These are phyloP conservation scores for Fusarium sp. DNA, from an alignment of 2,329 filamentous ascomycete species.

Conservation along the genomic window DNA sequence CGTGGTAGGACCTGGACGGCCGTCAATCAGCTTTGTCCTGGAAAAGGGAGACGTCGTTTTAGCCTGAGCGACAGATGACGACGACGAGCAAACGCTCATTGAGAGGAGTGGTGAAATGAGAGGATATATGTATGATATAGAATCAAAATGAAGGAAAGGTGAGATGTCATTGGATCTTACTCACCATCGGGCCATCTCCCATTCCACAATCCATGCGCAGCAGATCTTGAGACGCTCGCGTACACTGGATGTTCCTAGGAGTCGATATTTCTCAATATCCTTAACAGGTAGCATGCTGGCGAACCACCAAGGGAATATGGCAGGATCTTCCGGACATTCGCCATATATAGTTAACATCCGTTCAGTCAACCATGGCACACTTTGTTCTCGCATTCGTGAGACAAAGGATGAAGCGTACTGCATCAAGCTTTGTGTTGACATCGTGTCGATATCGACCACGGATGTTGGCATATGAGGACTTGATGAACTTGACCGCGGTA, in stretches of 20 bases:
- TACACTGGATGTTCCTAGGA: constrained; percentile 80
- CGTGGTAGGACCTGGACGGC: constrained; percentile 46
- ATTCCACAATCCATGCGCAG: constrained; percentile 79
- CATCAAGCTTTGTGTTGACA: constrained; percentile 79
- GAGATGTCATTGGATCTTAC: constrained; percentile 46
- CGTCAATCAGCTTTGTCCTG: constrained; percentile 46
- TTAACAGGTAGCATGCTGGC: constrained; percentile 82
- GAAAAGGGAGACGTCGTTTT: constrained; percentile 32
- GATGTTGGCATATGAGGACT: constrained; percentile 16
- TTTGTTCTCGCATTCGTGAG: constrained; percentile 72
- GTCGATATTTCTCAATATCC: constrained; percentile 81
- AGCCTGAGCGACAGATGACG: constrained; percentile 31
- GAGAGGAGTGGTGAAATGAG: background rate
- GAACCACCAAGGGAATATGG: constrained; percentile 89
- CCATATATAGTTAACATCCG: constrained; percentile 81
- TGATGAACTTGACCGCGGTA: constrained; percentile 7
- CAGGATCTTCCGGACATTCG: constrained; percentile 79
- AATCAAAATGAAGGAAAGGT: background rate
- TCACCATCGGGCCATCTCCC: constrained; percentile 78
- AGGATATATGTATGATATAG: background rate
- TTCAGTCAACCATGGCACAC: constrained; percentile 79
- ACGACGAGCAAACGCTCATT: constrained; percentile 7
- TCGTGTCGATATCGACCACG: constrained; percentile 45
- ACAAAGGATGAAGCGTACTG: constrained; percentile 75
- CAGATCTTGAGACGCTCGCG: constrained; percentile 85